Conservation (phyloP, 148 eudicot genomes). For the Rhododendron ferrugineum region DNA sequence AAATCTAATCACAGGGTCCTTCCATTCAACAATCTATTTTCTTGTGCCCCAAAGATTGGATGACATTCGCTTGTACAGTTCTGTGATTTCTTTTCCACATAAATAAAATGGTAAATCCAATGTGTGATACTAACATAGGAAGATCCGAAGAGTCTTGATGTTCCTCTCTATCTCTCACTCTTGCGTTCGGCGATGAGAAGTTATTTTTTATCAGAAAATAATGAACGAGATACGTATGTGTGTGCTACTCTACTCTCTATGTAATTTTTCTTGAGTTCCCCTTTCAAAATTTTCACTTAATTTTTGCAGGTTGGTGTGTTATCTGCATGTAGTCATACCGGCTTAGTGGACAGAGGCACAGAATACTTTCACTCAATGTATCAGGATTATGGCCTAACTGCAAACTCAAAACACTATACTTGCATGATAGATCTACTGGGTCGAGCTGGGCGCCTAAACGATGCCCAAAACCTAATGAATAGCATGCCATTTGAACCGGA, state of each 20-base stretch:
- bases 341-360: constrained; percentile 38
- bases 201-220: neutral
- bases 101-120: neutral
- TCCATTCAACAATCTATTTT: neutral
- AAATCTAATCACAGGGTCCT: neutral
- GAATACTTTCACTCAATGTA: constrained; percentile 35
- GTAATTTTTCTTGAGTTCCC: neutral
- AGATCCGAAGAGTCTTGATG: neutral
- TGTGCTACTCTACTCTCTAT: neutral
- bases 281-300: neutral
- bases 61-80: neutral
- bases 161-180: neutral
- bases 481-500: constrained; percentile 48
- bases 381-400: constrained; percentile 29
- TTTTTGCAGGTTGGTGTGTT: constrained; percentile 38
- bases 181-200: neutral
- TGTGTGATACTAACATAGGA: neutral
- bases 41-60: neutral
- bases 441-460: constrained; percentile 39
- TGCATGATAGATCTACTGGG: constrained; percentile 51
- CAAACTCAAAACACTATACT: constrained; percentile 36
- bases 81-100: neutral
- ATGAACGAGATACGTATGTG: neutral
- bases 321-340: constrained; percentile 45
- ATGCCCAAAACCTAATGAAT: constrained; percentile 31